Evolutionary conservation across 2,329 filamentous ascomycete species (phyloP), one percentile per base, ranked within the genome.

Genomic region (Claviceps spartinae): DNA sequence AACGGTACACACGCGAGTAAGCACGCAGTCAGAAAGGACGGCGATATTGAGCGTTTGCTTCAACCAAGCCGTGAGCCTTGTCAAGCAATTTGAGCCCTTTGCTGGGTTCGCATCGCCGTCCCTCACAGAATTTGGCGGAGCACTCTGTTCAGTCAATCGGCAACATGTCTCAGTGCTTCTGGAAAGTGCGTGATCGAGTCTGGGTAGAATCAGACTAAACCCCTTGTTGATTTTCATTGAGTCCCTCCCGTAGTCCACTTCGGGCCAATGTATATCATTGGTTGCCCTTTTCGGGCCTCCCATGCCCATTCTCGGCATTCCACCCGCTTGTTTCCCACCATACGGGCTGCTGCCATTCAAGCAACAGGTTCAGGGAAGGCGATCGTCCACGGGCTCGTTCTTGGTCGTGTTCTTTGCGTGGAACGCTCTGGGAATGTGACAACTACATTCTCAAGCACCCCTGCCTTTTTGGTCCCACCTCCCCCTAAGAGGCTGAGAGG

Each of bases 361-460:
- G 37, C 40, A 44, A 38, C 26, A 20, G 38, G 14, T 22, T 16
- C 44, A 47, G 41, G 30, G 43, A 42, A 48, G 26, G 18, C n/a
- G 22, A 48, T 47, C 44, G 37, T 16, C 18, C 38, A 47, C 22
- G 18, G 24, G 6, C 30, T 44, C 30, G 30, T 51, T 30, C 24
- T 46, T 48, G 36, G n/a, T 48, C 38, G n/a, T 48, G 9, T 48
- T 37, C 30, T 45, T 48, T 43, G 34, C 45, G 20, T 37, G 42
- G 24, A 40, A 48, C 38, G 47, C 38, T 45, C 52, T 45, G 44
- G 52, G 52, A 50, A 53, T 50, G 52, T 24, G 48, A 48, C 45
- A 48, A 52, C 46, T 52, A 52, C 37, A 52, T 43, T 48, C 50
- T 41, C 41, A 34, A 40, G 16, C 47, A 52, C 51, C 48, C 47